Base-by-base conservation (phyloP, 2,329 filamentous ascomycete genomes). In the Zopfia rhizophila region DNA sequence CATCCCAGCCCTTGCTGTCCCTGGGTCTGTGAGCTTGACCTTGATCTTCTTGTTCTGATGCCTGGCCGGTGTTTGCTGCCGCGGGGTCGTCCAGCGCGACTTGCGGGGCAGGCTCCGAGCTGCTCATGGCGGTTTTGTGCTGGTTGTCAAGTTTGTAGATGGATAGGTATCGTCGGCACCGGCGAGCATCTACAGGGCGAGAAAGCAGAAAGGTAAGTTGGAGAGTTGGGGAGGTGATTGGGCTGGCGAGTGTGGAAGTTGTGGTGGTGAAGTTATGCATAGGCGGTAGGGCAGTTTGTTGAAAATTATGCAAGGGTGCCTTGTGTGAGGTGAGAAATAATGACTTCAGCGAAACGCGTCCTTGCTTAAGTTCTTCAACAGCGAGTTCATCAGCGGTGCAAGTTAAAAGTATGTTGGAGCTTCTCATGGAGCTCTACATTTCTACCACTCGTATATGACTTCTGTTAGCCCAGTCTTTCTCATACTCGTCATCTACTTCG, bases 1-100 rank as follows among this genome's bases (percentile, higher is more conserved):
- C 90, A 70, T 93, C 90, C 90, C 90, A 93, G 51, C 90, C 90
- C 62, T 73, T 75, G 56, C 70, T 73, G 37, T 75, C 68, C 41
- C 66, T 45, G 24, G 68, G 69, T 25, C 57, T 65, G 48, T 66
- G 55, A 11, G 12, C 14, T 3, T 38, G 11, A 12, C 25, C 19
- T 21, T 23, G 23, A 35, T 63, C 61, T 18, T 65, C 59, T 11
- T 48, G 53, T 21, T 63, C 55, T 12, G 21, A 11, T 25, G 38
- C 38, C n/a, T 57, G 40, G 13, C 12, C 51, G 29, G 51, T 49
- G 49, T 55, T 41, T 24, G 49, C 22, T 16, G 49, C 50, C 16
- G 62, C 56, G 60, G 60, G 58, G n/a, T n/a, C n/a, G 65, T 68
- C 60, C 42, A 56, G 48, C 39, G 60, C 53, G 43, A 31, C 40